Evolutionary conservation across 768 basidiomycete genomes (phyloP).

Genomic region (Leccinum longicurvipes): DNA sequence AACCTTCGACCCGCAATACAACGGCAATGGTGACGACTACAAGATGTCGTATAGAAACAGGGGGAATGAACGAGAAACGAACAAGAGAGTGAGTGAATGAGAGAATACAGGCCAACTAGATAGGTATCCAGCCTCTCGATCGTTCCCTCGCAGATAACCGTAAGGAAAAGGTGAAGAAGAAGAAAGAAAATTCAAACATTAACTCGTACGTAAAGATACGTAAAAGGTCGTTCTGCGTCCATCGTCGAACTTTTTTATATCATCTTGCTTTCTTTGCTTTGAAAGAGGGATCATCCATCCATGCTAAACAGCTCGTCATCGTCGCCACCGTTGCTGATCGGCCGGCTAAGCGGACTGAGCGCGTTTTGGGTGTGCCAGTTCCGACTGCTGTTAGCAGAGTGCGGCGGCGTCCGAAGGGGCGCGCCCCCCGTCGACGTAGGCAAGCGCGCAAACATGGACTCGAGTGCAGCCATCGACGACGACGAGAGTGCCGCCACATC

Average conservation of each 20-base stretch:
- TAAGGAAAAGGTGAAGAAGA: background rate
- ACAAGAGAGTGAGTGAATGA: background rate
- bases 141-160: conserved; percentile 23
- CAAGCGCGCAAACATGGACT: conserved; percentile 54
- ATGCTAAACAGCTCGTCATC: conserved; percentile 72
- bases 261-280: background rate
- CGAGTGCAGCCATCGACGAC: conserved; percentile 35
- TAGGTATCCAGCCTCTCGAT: conserved; percentile 30
- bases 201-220: conserved; percentile 26
- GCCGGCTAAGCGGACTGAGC: conserved; percentile 60
- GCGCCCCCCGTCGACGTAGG: conserved; percentile 10
- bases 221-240: conserved; percentile 13
- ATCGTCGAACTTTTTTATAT: conserved; percentile 8
- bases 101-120: conserved; percentile 26
- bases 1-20: conserved; percentile 12
- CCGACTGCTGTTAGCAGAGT: conserved; percentile 21
- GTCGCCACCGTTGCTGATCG: conserved; percentile 45
- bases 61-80: conserved; percentile 5
- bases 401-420: conserved; percentile 29
- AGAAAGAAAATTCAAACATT: conserved; percentile 17
- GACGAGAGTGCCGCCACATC: conserved; percentile 9
- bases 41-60: background rate
- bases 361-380: conserved; percentile 38
- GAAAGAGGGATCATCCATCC: conserved; percentile 43
- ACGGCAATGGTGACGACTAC: background rate